These are phyloP conservation scores for Ophiostoma pallidulum DNA, from an alignment of 2,329 filamentous ascomycete species.

Conservation along the genomic window DNA sequence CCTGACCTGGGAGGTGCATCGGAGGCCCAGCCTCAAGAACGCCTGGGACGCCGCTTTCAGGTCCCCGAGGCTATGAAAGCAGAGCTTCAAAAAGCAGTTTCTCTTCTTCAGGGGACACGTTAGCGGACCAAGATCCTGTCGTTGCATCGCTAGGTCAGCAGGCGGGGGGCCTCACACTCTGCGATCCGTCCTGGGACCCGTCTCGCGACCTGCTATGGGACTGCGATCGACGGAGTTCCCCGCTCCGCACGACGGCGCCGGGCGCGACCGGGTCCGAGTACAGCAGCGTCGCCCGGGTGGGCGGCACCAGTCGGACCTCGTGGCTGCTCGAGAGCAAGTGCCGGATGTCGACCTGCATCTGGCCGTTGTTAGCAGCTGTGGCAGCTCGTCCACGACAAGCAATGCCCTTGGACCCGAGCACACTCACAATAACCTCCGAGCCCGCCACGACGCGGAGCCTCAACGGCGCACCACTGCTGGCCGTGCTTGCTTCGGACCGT, in stretches of 20 bases:
- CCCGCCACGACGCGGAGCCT: not conserved
- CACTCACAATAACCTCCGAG: slow-evolving; percentile 4
- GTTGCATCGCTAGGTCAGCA: too few relatives aligned
- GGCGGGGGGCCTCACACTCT: not conserved
- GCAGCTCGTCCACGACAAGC: not conserved
- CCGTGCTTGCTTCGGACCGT: not conserved
- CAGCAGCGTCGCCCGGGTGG: slow-evolving; percentile 13
- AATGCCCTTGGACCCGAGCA: too few relatives aligned
- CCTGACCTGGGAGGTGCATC: slow-evolving; percentile 14
- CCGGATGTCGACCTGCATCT: slow-evolving; percentile 8
- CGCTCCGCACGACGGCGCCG: not conserved
- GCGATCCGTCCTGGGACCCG: slow-evolving; percentile 1
- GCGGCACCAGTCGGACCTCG: slow-evolving; percentile 15
- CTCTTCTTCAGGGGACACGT: not conserved
- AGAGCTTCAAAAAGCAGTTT: slow-evolving; percentile 14
- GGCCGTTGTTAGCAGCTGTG: not conserved
- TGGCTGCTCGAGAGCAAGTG: slow-evolving; percentile 7
- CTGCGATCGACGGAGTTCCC: not conserved
- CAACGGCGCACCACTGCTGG: not conserved
- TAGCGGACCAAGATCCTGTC: not conserved
- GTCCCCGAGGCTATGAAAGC: slow-evolving; percentile 16
- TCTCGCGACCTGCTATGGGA: not conserved
- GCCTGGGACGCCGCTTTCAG: slow-evolving; percentile 14
- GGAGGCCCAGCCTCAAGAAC: slow-evolving; percentile 13
- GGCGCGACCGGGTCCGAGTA: slow-evolving; percentile 5